A percentile compares a stretch with the other conserved stretches of the same genome.
Evolutionary conservation across 2,329 filamentous ascomycete species (phyloP).

Genomic region (Cordyceps fumosorosea): DNA sequence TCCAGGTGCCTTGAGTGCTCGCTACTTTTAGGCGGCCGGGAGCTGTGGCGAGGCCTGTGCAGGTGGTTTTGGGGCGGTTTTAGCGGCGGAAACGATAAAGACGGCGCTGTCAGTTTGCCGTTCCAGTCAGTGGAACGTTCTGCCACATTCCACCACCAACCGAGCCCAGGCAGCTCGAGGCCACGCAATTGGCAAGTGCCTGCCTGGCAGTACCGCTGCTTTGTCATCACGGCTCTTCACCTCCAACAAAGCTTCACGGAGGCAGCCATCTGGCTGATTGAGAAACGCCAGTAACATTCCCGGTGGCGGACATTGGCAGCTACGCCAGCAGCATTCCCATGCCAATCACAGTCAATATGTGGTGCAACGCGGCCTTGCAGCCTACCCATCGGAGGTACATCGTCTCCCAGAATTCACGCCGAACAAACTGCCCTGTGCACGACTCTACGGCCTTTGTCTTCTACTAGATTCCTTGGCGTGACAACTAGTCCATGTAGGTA

Average conservation of each 20-base stretch:
- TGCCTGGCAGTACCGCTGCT: no score
- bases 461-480: neutral
- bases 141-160: constrained; percentile 22
- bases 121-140: constrained; percentile 24
- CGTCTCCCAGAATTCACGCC: neutral
- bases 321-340: neutral
- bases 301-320: neutral
- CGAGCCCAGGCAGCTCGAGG: constrained; percentile 10
- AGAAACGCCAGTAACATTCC: neutral
- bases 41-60: constrained; percentile 8
- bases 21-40: constrained; percentile 12
- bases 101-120: constrained; percentile 7
- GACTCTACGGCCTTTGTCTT: neutral
- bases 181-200: constrained; percentile 8
- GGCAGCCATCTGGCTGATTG: neutral
- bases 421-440: neutral
- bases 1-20: constrained; percentile 22
- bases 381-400: neutral
- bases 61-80: neutral
- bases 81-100: neutral
- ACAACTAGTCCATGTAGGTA: no score
- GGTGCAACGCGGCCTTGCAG: neutral
- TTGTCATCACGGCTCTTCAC: neutral
- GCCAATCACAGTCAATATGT: neutral
- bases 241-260: neutral